These are phyloP conservation scores for Cichorium intybus DNA, from an alignment of 140 eudicot genomes.

Conservation along the genomic window DNA sequence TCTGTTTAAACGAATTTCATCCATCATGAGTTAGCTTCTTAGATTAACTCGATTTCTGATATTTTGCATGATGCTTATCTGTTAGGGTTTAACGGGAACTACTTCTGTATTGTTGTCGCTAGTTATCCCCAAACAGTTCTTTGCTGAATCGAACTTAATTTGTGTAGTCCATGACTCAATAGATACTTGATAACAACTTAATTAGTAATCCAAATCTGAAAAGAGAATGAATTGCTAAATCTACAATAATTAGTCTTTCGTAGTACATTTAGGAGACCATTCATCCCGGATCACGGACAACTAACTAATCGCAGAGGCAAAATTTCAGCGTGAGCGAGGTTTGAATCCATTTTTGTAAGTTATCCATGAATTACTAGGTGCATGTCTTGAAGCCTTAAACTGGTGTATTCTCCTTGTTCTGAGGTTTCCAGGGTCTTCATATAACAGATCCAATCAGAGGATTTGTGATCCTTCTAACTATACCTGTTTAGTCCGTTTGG, in stretches of 20 bases:
- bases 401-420: too few species aligned
- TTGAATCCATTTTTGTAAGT: neutral
- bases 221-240: slow-evolving; percentile 7
- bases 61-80: neutral
- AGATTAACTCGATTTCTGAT: neutral
- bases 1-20: slow-evolving; percentile 2
- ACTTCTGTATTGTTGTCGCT: slow-evolving; percentile 2
- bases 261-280: neutral
- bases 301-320: too few species aligned
- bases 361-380: neutral
- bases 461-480: neutral
- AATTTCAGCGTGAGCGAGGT: neutral
- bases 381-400: too few species aligned
- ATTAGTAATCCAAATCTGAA: neutral
- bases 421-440: too few species aligned
- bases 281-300: neutral
- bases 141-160: slow-evolving; percentile 13
- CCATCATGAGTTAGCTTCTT: neutral
- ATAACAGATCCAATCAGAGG: neutral
- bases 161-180: slow-evolving; percentile 1
- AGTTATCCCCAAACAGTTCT: neutral
- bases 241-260: neutral
- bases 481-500: too few species aligned
- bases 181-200: neutral
- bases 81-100: neutral